These are phyloP conservation scores for Acidiella bohemica DNA, from an alignment of 495 filamentous ascomycete species.

Conservation along the genomic window DNA sequence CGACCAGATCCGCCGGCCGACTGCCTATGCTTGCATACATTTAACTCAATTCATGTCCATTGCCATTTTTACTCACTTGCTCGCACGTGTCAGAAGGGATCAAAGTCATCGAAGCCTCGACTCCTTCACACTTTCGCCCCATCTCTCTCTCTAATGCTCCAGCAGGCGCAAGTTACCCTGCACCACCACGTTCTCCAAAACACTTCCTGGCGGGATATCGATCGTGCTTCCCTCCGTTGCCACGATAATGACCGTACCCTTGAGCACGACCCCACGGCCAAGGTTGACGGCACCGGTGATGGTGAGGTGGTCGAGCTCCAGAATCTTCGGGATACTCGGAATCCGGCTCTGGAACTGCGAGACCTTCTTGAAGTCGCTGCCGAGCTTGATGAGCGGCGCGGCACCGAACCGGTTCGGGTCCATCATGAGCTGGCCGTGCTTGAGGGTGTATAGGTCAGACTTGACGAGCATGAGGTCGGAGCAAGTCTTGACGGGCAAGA, in stretches of 20 bases:
- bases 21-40: too few species aligned
- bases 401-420: constrained; percentile 92
- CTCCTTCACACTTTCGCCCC: neutral
- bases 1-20: too few species aligned
- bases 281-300: constrained; percentile 96
- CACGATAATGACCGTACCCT: constrained; percentile 99
- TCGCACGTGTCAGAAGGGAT: too few species aligned
- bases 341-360: constrained; percentile 99
- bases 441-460: constrained; percentile 98
- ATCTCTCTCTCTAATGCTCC: constrained; percentile 54
- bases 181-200: constrained; percentile 97
- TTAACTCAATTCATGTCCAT: too few species aligned
- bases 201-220: constrained; percentile 88
- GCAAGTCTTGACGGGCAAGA: constrained; percentile 99
- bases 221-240: constrained; percentile 96
- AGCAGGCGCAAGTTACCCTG: constrained; percentile 92
- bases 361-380: constrained; percentile 99
- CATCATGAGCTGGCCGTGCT: constrained; percentile 96
- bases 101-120: too few species aligned
- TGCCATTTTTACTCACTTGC: too few species aligned
- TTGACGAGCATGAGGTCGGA: constrained; percentile 99
- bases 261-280: constrained; percentile 83
- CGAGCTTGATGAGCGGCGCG: constrained; percentile 98
- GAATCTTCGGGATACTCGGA: constrained; percentile 87
- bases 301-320: constrained; percentile 95